Conservation (phyloP, 257 asterid genomes). For the Solanum bukasovii region DNA sequence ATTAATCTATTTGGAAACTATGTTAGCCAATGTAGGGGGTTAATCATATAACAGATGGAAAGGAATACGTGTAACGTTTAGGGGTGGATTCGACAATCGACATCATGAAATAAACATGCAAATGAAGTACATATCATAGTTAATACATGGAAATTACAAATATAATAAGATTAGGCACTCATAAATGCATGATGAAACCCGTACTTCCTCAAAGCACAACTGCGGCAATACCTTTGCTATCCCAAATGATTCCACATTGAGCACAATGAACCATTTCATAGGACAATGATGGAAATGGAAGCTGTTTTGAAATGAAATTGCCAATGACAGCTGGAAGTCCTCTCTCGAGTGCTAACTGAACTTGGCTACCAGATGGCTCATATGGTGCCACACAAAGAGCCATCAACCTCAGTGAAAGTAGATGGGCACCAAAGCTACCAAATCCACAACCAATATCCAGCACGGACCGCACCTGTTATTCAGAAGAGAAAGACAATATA, state of each 20-base stretch:
- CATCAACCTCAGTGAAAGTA: constrained; percentile 84
- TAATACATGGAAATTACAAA: neutral
- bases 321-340: constrained; percentile 97
- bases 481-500: constrained; percentile 9
- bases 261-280: constrained; percentile 98
- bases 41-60: neutral
- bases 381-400: constrained; percentile 89
- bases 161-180: neutral
- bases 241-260: constrained; percentile 89
- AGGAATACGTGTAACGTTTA: neutral
- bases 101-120: neutral
- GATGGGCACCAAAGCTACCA: constrained; percentile 92
- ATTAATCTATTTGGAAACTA: neutral
- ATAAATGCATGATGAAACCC: neutral
- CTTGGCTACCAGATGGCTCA: constrained; percentile 96
- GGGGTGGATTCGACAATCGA: neutral
- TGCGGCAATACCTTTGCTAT: constrained; percentile 55
- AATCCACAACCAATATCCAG: constrained; percentile 97
- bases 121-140: neutral
- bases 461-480: constrained; percentile 68
- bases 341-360: constrained; percentile 93
- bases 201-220: neutral
- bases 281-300: constrained; percentile 88
- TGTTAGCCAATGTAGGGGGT: neutral
- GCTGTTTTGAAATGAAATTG: constrained; percentile 66